Percentiles rank a stretch among this genome's conserved stretches.
Evolutionary conservation across 352 stramenopile genomes (phyloP).

Genomic region (Phytophthora citrophthora): DNA sequence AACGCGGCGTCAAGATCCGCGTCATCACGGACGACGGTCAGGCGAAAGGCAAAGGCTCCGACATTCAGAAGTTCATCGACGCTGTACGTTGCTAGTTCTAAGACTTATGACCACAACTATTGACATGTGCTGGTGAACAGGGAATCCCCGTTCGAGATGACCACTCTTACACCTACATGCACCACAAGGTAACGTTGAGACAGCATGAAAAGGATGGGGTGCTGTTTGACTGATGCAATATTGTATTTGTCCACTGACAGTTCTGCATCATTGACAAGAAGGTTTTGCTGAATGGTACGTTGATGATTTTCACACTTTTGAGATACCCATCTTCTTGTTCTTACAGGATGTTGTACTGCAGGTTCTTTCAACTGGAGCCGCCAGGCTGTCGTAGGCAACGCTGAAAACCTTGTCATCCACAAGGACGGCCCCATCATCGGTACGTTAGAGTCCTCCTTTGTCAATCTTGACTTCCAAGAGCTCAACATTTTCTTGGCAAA

Average conservation of each 20-base stretch:
- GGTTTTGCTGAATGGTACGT: constrained; percentile 62
- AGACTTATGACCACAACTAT: neutral
- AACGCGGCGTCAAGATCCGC: constrained; percentile 56
- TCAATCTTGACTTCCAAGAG: neutral
- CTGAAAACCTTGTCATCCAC: constrained; percentile 70
- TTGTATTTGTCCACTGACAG: constrained; percentile 29
- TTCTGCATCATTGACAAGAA: constrained; percentile 76
- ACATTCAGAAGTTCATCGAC: constrained; percentile 81
- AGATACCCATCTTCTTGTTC: neutral
- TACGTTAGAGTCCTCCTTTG: constrained; percentile 12
- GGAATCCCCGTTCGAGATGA: constrained; percentile 69
- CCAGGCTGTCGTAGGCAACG: constrained; percentile 68
- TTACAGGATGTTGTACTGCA: constrained; percentile 10
- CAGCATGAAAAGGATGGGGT: neutral
- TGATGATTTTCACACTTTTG: neutral
- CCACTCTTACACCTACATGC: constrained; percentile 67
- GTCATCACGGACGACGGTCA: constrained; percentile 75
- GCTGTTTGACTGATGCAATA: neutral
- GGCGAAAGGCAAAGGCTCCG: constrained; percentile 60
- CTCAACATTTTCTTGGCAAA: neutral
- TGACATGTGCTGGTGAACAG: constrained; percentile 31
- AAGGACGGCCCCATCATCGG: constrained; percentile 57
- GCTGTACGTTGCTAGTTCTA: constrained; percentile 36
- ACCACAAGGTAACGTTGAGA: constrained; percentile 58
- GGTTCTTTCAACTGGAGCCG: constrained; percentile 82